A percentile compares a stretch with the other conserved stretches of the same genome.
phyloP scores from a whole-genome alignment of 2,329 filamentous ascomycete genomes.

The Colletotrichum higginsianum region DNA sequence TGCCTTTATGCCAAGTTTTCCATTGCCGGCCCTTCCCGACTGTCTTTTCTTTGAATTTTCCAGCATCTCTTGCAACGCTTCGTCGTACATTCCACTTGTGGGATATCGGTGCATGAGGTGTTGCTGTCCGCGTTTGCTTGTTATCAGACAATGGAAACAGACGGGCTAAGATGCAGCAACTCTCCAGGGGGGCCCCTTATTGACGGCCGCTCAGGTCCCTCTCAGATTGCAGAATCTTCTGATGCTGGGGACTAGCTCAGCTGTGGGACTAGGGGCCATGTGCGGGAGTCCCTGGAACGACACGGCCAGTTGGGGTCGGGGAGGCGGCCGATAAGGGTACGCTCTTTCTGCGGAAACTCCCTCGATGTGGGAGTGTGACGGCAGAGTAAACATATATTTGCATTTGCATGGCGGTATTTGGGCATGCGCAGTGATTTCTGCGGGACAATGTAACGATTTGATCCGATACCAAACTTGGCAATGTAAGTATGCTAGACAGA shows the following conservation, averaged over 20 bases:
- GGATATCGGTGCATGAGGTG: constrained; percentile 1
- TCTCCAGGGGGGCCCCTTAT: constrained; percentile 39
- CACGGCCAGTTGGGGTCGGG: not conserved
- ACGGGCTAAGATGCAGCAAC: constrained; percentile 43
- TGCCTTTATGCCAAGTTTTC: constrained; percentile 1
- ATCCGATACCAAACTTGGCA: constrained; percentile 39
- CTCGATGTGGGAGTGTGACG: not conserved
- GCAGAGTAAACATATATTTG: constrained; percentile 1
- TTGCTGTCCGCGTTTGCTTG: constrained; percentile 37
- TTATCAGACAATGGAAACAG: constrained; percentile 42
- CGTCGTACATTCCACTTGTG: not conserved
- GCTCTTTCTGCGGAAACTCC: not conserved
- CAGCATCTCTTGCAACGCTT: constrained; percentile 9
- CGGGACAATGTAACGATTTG: constrained; percentile 27
- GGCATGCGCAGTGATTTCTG: constrained; percentile 21
- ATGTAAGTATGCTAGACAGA: constrained; percentile 32
- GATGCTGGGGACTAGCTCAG: constrained; percentile 41
- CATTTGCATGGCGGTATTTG: constrained; percentile 34
- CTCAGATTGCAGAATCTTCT: constrained; percentile 44
- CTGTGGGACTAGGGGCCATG: not conserved
- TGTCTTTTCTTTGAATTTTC: constrained; percentile 9
- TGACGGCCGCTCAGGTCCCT: constrained; percentile 45
- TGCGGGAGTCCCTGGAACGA: constrained; percentile 15
- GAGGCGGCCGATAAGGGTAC: not conserved
- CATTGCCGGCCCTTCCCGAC: constrained; percentile 2